phyloP scores from a whole-genome alignment of 257 asterid species.

The Cordia subcordata region DNA sequence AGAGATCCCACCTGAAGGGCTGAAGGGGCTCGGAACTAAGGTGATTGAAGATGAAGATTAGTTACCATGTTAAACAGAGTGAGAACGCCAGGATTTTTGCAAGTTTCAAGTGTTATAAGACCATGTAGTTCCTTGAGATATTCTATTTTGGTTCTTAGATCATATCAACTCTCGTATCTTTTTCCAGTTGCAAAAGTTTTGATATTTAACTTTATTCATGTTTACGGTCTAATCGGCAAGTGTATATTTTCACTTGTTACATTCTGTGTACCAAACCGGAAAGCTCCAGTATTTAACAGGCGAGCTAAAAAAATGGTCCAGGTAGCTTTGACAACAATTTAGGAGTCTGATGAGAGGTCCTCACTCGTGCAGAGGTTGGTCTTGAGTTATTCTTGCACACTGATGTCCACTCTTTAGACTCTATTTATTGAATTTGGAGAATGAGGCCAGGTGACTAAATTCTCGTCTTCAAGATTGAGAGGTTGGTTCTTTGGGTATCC shows the following conservation, averaged over 20 bases:
- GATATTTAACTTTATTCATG: not conserved
- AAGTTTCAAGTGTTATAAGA: not conserved
- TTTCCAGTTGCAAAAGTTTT: not conserved
- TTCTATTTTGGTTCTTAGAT: not conserved
- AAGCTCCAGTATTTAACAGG: too few species aligned
- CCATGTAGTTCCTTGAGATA: not conserved
- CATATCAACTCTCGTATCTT: not conserved
- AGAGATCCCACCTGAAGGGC: constrained; percentile 47
- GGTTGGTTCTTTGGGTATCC: too few species aligned
- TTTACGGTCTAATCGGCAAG: not conserved
- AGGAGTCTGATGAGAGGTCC: too few species aligned
- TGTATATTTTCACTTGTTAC: not conserved
- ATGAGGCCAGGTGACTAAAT: too few species aligned
- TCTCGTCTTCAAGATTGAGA: too few species aligned
- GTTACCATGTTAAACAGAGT: not conserved
- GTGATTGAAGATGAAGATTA: constrained; percentile 45
- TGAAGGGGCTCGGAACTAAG: constrained; percentile 50
- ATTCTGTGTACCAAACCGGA: too few species aligned
- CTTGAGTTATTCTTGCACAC: too few species aligned
- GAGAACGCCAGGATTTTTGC: not conserved
- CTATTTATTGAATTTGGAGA: too few species aligned
- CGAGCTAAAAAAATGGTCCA: too few species aligned
- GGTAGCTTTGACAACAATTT: too few species aligned
- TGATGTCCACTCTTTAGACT: too few species aligned
- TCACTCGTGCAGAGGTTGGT: too few species aligned